phyloP scores from a whole-genome alignment of 2,329 filamentous ascomycete genomes.

The Fusarium foetens region DNA sequence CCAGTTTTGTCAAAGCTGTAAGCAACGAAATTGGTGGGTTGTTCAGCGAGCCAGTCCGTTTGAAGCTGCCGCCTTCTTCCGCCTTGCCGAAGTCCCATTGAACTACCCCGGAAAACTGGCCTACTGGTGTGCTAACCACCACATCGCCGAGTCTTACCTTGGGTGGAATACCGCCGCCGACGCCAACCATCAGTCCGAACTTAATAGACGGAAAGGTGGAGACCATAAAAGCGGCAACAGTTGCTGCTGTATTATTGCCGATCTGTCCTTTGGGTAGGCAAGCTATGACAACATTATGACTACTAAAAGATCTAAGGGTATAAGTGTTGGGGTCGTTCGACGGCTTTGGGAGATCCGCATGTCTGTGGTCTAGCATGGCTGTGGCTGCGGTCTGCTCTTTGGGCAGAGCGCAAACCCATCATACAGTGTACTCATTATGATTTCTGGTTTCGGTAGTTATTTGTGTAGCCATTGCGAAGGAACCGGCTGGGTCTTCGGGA shows the following conservation, averaged over 20 bases:
- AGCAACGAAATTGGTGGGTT: neutral
- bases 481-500: neutral
- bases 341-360: neutral
- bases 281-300: constrained; percentile 1
- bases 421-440: neutral
- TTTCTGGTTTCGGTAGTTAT: neutral
- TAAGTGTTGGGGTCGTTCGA: neutral
- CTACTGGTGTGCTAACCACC: neutral
- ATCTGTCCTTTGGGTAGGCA: neutral
- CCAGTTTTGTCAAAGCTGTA: neutral
- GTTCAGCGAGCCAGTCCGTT: constrained; percentile 4
- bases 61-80: neutral
- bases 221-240: neutral
- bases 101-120: neutral
- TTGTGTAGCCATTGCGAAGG: neutral
- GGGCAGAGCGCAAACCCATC: neutral
- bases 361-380: neutral
- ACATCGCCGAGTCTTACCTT: constrained; percentile 20
- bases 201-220: constrained; percentile 3
- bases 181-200: constrained; percentile 3
- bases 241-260: neutral
- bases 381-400: neutral
- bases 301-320: neutral
- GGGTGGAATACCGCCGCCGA: constrained; percentile 14
- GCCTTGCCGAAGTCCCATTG: constrained; percentile 19